Base-by-base conservation (phyloP, 2,329 filamentous ascomycete genomes). In the Trichophyton schoenleinii region DNA sequence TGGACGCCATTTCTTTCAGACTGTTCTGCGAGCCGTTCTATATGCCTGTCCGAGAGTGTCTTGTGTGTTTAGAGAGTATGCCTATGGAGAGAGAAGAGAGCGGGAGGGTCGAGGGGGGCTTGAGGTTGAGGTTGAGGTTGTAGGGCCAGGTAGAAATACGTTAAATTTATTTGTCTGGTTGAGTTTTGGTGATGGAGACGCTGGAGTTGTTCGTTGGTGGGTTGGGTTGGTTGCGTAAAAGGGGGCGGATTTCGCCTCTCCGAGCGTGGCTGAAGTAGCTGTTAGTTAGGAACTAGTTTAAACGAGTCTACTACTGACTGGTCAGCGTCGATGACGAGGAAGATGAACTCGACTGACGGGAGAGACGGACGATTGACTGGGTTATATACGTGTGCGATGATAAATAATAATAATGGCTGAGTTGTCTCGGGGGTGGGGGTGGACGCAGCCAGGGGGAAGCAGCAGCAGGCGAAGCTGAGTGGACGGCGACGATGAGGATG, bases 1-100 rank as follows among this genome's bases (percentile, higher is more conserved):
- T 36, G 31, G 60, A 7, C 58, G 49, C 46, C 61, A 62, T 62
- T 11, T 58, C 22, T 60, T 25, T 8, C 11, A 3, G 55, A 15
- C 46, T 48, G n/a, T 52, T 44, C 7, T 28, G 28, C 38, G n/a
- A 22, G 4, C 34, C 11, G 57, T 55, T 55, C 28, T 9, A 36
- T 28, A 9, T 34, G 15, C n/a, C n/a, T n/a, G 41, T 20, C n/a
- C 41, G 34, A 3, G 15, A 42, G 38, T 22, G 11, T 42, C 11
- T 13, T 44, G n/a, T 44, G 15, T 18, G 25, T 28, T 5, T 5
- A 28, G 25, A 6, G 25, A 6, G 15, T 44, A 44, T 38, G 41
- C 41, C 41, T 5, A 44, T 13, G n/a, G 15, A 9, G n/a, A 44
- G n/a, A 31, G 28, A 31, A 31, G 28, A 28, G 28, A 15, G 18